phyloP scores from a whole-genome alignment of 176 grass and related monocot genomes.

The Puccinellia tenuiflora region DNA sequence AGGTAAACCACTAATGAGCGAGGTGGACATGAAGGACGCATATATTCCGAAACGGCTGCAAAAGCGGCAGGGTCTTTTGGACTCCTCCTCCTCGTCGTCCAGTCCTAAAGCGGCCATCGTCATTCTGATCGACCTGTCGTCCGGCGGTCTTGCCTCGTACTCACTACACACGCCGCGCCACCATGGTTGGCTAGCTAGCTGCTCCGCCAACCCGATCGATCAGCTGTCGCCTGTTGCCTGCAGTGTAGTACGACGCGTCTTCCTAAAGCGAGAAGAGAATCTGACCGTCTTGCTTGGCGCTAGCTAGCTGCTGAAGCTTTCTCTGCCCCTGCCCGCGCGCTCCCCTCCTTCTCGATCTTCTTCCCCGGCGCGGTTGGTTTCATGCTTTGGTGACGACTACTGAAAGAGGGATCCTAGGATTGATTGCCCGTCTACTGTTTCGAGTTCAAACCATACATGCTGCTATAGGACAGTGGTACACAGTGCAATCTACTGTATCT shows the following conservation, averaged over 20 bases:
- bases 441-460: background rate
- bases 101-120: constrained; percentile 19
- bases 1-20: too few relatives aligned
- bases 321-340: too few relatives aligned
- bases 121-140: constrained; percentile 24
- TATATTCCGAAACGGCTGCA: constrained; percentile 8
- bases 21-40: constrained; percentile 7
- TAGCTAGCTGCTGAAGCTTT: too few relatives aligned
- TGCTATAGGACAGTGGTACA: background rate
- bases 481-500: background rate
- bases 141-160: too few relatives aligned
- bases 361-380: too few relatives aligned
- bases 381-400: background rate
- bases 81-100: background rate
- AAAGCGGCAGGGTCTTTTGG: constrained; percentile 28
- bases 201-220: too few relatives aligned
- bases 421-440: background rate
- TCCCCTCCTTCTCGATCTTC: too few relatives aligned
- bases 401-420: background rate
- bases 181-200: too few relatives aligned
- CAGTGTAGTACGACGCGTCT: background rate
- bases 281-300: too few relatives aligned
- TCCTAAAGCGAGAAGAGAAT: constrained; percentile 4
- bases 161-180: too few relatives aligned
- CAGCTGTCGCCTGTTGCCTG: background rate